A percentile compares a stretch with the other conserved stretches of the same genome.
These are phyloP conservation scores for Clitoria ternatea DNA, from an alignment of 306 rosid genomes.

Conservation along the genomic window DNA sequence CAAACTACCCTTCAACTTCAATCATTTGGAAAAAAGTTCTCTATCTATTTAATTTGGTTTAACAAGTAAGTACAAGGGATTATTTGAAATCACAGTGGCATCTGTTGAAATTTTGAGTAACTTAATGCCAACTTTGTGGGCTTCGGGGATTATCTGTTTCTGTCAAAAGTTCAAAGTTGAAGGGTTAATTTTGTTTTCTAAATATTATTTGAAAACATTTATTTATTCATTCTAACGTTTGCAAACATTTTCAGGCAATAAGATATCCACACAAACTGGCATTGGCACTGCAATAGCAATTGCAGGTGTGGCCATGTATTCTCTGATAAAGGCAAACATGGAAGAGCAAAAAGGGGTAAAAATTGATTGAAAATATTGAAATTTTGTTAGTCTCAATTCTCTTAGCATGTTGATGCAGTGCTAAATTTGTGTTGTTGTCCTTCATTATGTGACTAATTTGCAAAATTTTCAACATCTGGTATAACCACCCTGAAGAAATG, in stretches of 20 bases:
- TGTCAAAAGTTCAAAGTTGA: not conserved
- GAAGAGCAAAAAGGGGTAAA: constrained; percentile 67
- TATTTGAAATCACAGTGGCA: not conserved
- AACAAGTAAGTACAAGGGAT: not conserved
- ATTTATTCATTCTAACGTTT: no score
- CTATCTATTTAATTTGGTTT: not conserved
- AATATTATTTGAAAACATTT: no score
- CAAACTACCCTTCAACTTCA: not conserved
- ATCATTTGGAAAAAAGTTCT: not conserved
- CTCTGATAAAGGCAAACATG: no score
- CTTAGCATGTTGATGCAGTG: not conserved
- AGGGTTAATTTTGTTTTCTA: no score
- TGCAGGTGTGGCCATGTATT: no score
- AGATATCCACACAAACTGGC: no score
- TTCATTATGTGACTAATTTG: not conserved
- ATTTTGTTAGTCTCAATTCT: not conserved
- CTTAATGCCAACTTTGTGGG: not conserved
- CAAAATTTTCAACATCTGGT: not conserved
- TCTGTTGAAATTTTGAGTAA: not conserved
- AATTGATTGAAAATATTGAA: not conserved
- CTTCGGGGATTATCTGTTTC: no score
- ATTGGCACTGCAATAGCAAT: no score
- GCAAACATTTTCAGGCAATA: no score
- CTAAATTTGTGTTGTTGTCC: not conserved
- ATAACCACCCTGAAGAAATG: not conserved